phyloP scores from a whole-genome alignment of 2,329 filamentous ascomycete species.

The Alternaria arborescens region DNA sequence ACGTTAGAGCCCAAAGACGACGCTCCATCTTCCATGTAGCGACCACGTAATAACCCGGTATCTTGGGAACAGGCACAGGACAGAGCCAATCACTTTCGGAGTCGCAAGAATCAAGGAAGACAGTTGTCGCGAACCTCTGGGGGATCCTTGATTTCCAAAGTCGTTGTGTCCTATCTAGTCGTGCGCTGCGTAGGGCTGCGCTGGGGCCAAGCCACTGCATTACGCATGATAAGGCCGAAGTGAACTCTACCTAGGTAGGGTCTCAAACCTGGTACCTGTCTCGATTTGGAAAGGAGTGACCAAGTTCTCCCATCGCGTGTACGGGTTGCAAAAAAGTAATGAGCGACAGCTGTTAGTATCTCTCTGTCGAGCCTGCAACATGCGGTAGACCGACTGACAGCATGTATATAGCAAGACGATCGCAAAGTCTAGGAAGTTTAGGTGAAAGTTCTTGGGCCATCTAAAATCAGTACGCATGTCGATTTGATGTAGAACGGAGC shows the following conservation, averaged over 20 bases:
- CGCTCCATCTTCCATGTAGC: neutral
- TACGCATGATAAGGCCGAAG: conserved; percentile 16
- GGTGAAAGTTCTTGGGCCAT: neutral
- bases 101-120: neutral
- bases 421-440: neutral
- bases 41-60: conserved; percentile 16
- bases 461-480: neutral
- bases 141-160: neutral
- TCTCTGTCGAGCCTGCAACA: neutral
- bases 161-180: neutral
- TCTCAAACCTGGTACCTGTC: neutral
- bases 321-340: neutral
- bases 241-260: neutral
- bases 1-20: neutral
- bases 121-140: neutral
- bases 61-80: neutral
- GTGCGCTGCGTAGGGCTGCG: neutral
- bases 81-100: neutral
- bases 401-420: neutral
- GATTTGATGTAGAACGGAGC: neutral
- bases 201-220: neutral
- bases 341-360: neutral
- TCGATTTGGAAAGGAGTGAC: neutral
- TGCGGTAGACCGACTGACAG: neutral
- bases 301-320: neutral